These are phyloP conservation scores for Kalaharituber pfeilii DNA, from an alignment of 2,329 filamentous ascomycete genomes.

Conservation along the genomic window DNA sequence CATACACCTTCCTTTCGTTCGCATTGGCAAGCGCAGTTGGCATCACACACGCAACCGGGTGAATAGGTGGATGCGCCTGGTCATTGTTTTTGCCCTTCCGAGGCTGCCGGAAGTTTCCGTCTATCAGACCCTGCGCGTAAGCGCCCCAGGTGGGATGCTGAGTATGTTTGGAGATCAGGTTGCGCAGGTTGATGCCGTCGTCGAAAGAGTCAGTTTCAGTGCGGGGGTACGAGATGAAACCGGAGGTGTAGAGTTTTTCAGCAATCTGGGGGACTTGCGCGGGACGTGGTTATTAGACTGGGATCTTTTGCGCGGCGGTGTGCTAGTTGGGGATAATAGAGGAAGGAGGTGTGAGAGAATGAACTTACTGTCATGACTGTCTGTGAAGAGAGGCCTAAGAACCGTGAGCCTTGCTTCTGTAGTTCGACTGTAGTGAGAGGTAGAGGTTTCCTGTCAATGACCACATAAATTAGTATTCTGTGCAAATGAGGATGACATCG, in stretches of 20 bases:
- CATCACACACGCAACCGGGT: constrained; percentile 73
- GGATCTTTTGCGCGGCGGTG: too few relatives aligned
- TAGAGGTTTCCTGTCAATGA: constrained; percentile 45
- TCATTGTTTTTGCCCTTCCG: constrained; percentile 78
- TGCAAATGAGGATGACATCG: not conserved
- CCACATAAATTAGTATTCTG: not conserved
- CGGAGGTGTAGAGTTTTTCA: constrained; percentile 76
- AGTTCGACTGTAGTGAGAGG: constrained; percentile 90
- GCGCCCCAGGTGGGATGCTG: constrained; percentile 25
- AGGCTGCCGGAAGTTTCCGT: constrained; percentile 56
- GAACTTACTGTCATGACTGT: constrained; percentile 56
- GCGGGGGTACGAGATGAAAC: constrained; percentile 92
- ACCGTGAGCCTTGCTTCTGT: constrained; percentile 83
- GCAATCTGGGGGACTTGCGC: constrained; percentile 35
- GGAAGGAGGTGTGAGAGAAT: not conserved
- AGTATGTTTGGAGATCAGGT: constrained; percentile 67
- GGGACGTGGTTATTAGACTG: constrained; percentile 3
- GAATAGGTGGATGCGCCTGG: constrained; percentile 92
- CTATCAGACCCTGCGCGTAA: constrained; percentile 34
- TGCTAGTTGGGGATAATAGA: not conserved
- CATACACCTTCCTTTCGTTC: constrained; percentile 64
- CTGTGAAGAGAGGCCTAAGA: constrained; percentile 79
- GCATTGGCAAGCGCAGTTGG: constrained; percentile 41
- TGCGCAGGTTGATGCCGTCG: constrained; percentile 64
- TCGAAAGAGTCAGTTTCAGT: constrained; percentile 97